Percentiles rank a stretch among this genome's conserved stretches.
Evolutionary conservation across 169 alveolate species (phyloP).

Genomic region (Theileria parva): DNA sequence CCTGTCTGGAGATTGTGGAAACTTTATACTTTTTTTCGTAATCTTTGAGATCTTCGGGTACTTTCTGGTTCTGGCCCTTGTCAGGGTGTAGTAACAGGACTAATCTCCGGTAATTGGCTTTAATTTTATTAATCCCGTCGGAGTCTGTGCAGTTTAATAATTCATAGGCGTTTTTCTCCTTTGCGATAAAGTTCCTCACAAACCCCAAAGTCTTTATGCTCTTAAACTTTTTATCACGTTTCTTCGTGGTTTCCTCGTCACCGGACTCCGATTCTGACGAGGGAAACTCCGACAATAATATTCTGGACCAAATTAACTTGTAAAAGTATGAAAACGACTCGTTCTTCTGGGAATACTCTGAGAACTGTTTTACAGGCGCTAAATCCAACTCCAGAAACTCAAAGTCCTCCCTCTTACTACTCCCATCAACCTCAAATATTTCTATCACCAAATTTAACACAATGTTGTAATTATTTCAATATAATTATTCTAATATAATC

Average conservation of each 20-base stretch:
- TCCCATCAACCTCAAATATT: constrained; percentile 7
- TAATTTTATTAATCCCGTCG: constrained; percentile 66
- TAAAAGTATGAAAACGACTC: constrained; percentile 6
- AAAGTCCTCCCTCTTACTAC: constrained; percentile 2
- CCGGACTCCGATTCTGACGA: constrained; percentile 10
- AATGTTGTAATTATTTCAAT: neutral
- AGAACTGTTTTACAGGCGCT: neutral
- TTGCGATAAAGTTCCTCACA: constrained; percentile 66
- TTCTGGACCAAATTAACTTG: constrained; percentile 44
- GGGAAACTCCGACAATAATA: constrained; percentile 6
- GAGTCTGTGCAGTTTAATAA: constrained; percentile 71
- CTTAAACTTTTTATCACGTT: constrained; percentile 21
- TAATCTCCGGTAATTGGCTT: constrained; percentile 69
- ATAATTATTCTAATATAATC: too few relatives aligned
- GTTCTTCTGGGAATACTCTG: neutral
- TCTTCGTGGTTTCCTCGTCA: constrained; percentile 20
- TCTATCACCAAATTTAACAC: neutral
- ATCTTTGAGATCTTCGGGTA: constrained; percentile 57
- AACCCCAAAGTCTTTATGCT: constrained; percentile 50
- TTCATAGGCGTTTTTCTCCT: constrained; percentile 72
- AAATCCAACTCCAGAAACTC: constrained; percentile 2
- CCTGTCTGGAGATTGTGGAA: constrained; percentile 62
- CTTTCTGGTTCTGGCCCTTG: constrained; percentile 55
- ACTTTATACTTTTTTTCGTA: constrained; percentile 67
- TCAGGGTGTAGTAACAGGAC: constrained; percentile 78